These are phyloP conservation scores for Xerocomellus amylosporus DNA, from an alignment of 768 basidiomycete genomes.

Conservation along the genomic window DNA sequence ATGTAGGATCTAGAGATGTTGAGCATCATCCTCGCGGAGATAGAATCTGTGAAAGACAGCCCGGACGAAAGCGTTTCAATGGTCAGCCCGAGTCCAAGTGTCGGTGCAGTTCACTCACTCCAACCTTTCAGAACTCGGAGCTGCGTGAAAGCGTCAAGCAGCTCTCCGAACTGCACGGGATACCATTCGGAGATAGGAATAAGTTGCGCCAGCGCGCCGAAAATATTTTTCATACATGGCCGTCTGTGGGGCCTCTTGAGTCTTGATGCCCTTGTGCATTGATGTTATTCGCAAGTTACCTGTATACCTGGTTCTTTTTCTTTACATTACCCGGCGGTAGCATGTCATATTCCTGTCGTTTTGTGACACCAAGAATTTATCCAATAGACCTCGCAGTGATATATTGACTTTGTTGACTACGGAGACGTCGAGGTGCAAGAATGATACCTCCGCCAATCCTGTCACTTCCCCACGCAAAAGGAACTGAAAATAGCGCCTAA, in stretches of 20 bases:
- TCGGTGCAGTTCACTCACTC: neutral
- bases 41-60: slow-evolving; percentile 25
- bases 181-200: slow-evolving; percentile 31
- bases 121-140: slow-evolving; percentile 14
- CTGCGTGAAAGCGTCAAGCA: slow-evolving; percentile 22
- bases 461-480: slow-evolving; percentile 86
- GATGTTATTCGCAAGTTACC: neutral
- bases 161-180: slow-evolving; percentile 27
- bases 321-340: neutral
- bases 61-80: slow-evolving; percentile 2
- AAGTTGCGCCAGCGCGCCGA: slow-evolving; percentile 25
- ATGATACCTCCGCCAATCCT: neutral
- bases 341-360: neutral
- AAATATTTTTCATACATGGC: slow-evolving; percentile 15
- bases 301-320: slow-evolving; percentile 8
- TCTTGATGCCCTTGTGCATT: neutral
- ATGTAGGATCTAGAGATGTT: slow-evolving; percentile 25
- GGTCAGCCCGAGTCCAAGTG: slow-evolving; percentile 15
- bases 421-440: neutral
- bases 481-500: slow-evolving; percentile 79
- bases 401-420: neutral
- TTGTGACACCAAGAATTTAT: neutral
- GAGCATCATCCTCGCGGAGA: slow-evolving; percentile 30
- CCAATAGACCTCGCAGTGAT: neutral
- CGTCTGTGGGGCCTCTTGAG: slow-evolving; percentile 2